These are phyloP conservation scores for Zostera marina DNA, from an alignment of 116 monocot species.

Conservation along the genomic window DNA sequence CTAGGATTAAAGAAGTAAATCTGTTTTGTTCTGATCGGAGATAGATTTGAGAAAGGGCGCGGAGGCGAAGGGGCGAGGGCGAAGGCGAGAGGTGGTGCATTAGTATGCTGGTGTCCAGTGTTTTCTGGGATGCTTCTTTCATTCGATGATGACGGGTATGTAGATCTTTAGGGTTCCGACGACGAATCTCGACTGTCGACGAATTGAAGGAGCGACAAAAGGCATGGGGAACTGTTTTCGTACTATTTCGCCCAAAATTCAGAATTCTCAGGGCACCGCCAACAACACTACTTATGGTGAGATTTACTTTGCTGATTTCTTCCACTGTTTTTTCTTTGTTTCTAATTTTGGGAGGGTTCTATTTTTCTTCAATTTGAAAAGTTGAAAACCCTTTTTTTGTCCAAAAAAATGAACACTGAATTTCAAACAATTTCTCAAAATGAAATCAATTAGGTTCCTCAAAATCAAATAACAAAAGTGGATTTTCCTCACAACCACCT, in stretches of 20 bases:
- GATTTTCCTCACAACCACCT: conserved; percentile 28
- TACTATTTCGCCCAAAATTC: not conserved
- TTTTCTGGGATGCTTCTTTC: too few relatives aligned
- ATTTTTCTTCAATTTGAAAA: not conserved
- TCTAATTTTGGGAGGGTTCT: not conserved
- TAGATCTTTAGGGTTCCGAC: too few relatives aligned
- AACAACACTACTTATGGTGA: conserved; percentile 2
- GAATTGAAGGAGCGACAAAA: not conserved
- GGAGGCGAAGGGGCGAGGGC: too few relatives aligned
- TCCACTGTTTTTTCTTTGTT: not conserved
- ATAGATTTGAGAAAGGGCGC: too few relatives aligned
- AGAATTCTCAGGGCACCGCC: conserved; percentile 4
- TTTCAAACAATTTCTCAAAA: too few relatives aligned
- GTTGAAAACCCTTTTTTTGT: too few relatives aligned
- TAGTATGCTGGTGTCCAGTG: too few relatives aligned
- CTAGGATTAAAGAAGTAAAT: too few relatives aligned
- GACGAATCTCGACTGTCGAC: too few relatives aligned
- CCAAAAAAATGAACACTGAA: not conserved
- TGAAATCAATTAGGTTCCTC: conserved; percentile 17
- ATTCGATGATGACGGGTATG: too few relatives aligned
- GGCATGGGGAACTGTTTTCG: conserved; percentile 5
- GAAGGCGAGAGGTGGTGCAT: too few relatives aligned
- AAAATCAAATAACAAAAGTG: conserved; percentile 18
- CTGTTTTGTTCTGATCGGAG: too few relatives aligned
- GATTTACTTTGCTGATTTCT: not conserved